phyloP scores from a whole-genome alignment of 2,329 filamentous ascomycete genomes.

The Sporothrix pseudoabietina region DNA sequence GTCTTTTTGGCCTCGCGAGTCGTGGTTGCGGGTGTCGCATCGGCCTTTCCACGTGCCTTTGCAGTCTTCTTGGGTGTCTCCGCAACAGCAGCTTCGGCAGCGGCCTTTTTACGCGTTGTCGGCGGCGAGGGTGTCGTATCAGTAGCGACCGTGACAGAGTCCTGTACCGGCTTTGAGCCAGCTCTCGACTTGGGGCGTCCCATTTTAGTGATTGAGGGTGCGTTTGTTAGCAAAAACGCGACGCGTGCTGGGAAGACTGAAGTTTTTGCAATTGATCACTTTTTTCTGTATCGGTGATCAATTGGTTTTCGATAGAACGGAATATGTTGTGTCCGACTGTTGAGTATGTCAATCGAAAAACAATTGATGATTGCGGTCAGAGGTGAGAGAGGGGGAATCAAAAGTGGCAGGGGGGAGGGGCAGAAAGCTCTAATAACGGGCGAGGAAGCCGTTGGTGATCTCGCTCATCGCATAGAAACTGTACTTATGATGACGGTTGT shows the following conservation, averaged over 20 bases:
- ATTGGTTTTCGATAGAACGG: neutral
- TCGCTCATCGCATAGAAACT: slow-evolving; percentile 1
- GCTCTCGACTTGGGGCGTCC: slow-evolving; percentile 2
- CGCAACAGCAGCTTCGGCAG: neutral
- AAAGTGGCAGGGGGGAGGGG: slow-evolving; percentile 4
- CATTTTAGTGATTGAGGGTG: neutral
- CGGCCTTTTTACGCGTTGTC: slow-evolving; percentile 21
- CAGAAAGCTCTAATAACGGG: neutral
- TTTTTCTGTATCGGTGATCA: neutral
- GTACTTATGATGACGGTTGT: slow-evolving; percentile 5
- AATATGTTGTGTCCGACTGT: neutral
- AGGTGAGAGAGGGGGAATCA: neutral
- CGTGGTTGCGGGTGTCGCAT: neutral
- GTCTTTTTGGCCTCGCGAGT: neutral
- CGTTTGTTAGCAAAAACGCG: neutral
- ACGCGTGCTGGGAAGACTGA: neutral
- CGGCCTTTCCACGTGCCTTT: neutral
- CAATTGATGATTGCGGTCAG: neutral
- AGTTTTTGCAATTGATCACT: neutral
- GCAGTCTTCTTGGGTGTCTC: neutral
- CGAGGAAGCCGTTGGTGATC: neutral
- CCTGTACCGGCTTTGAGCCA: neutral
- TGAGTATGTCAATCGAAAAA: neutral
- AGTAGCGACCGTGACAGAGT: slow-evolving; percentile 13
- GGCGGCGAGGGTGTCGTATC: slow-evolving; percentile 24